Evolutionary conservation across 371 early-diverging fungal genomes (phyloP).

Genomic region (Dinochytrium kinnereticum): DNA sequence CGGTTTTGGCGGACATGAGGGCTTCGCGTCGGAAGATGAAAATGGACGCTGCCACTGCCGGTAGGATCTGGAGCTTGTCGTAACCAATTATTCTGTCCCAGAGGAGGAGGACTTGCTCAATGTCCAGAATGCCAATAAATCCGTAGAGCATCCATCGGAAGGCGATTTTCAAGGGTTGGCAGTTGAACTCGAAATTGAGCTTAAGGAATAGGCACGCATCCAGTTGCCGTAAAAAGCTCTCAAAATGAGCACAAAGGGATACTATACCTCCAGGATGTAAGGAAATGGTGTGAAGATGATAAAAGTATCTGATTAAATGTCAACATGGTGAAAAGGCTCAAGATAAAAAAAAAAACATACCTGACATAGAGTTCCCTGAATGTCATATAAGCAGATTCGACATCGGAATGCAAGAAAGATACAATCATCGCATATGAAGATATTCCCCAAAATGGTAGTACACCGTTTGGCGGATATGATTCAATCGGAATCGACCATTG

Average conservation of each 20-base stretch:
- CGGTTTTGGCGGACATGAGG: slow-evolving; percentile 34
- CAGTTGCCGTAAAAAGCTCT: slow-evolving; percentile 46
- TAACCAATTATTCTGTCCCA: slow-evolving; percentile 57
- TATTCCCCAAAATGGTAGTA: slow-evolving; percentile 50
- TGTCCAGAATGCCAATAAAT: slow-evolving; percentile 54
- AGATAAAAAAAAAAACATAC: slow-evolving; percentile 27
- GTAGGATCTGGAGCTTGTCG: slow-evolving; percentile 41
- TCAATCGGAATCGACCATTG: slow-evolving; percentile 28
- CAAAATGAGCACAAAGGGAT: slow-evolving; percentile 40
- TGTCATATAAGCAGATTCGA: slow-evolving; percentile 45
- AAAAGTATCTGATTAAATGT: slow-evolving; percentile 41
- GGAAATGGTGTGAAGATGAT: slow-evolving; percentile 46
- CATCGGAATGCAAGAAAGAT: slow-evolving; percentile 42
- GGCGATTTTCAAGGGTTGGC: slow-evolving; percentile 36
- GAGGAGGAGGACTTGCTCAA: slow-evolving; percentile 51
- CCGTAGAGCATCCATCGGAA: slow-evolving; percentile 53
- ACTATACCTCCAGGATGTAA: slow-evolving; percentile 26
- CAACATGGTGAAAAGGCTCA: slow-evolving; percentile 4
- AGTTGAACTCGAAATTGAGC: slow-evolving; percentile 31
- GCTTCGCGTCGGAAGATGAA: slow-evolving; percentile 40
- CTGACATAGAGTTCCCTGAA: slow-evolving; percentile 54
- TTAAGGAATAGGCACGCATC: slow-evolving; percentile 47
- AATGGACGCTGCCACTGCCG: slow-evolving; percentile 44
- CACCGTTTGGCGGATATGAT: slow-evolving; percentile 46
- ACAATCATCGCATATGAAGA: slow-evolving; percentile 48